Percentiles rank a stretch among this genome's conserved stretches.
Conservation (phyloP, 495 filamentous ascomycete genomes). For the Parmelia sp. region DNA sequence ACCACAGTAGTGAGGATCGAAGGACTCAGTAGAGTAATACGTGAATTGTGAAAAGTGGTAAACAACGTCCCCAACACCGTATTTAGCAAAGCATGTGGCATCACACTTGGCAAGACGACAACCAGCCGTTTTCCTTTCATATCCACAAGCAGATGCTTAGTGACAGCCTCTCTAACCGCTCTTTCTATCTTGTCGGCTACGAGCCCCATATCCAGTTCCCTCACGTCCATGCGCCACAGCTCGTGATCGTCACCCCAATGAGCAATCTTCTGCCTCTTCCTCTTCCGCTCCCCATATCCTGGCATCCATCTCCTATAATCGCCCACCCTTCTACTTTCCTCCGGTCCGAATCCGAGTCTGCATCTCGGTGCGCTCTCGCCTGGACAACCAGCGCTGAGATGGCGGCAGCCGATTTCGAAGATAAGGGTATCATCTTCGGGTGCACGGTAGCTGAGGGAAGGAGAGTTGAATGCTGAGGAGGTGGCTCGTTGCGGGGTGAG, state of each 20-base stretch:
- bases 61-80: conserved; percentile 70
- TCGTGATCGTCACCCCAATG: conserved; percentile 69
- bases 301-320: conserved; percentile 70
- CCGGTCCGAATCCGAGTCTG: conserved; percentile 61
- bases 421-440: conserved; percentile 74
- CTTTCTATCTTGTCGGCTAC: conserved; percentile 86
- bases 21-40: conserved; percentile 71
- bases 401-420: conserved; percentile 74
- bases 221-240: conserved; percentile 72
- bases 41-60: conserved; percentile 68
- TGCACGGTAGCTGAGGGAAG: conserved; percentile 61
- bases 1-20: conserved; percentile 65
- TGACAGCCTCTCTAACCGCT: conserved; percentile 74
- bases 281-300: conserved; percentile 42
- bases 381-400: conserved; percentile 76
- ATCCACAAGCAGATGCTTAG: conserved; percentile 70
- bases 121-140: conserved; percentile 64
- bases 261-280: conserved; percentile 38
- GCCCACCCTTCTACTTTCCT: conserved; percentile 69
- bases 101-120: conserved; percentile 65
- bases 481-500: conserved; percentile 57
- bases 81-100: conserved; percentile 75
- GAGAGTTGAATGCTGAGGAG: conserved; percentile 62
- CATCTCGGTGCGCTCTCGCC: conserved; percentile 72
- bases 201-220: conserved; percentile 65